phyloP scores from a whole-genome alignment of 116 monocot species.

The Phalaenopsis hybrid region DNA sequence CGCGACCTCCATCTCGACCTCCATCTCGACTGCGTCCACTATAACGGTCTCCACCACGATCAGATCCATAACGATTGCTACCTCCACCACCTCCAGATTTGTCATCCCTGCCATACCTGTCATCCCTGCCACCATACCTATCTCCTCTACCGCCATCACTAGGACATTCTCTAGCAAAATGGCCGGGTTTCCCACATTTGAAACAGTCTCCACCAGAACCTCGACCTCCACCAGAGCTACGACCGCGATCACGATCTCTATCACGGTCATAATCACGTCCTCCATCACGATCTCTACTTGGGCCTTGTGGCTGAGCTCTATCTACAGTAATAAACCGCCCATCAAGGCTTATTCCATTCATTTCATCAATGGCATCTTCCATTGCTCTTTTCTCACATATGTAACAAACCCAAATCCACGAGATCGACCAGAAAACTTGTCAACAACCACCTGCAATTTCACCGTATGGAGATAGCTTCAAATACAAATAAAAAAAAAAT shows the following conservation, averaged over 20 bases:
- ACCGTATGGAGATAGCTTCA: background rate
- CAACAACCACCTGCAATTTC: constrained; percentile 51
- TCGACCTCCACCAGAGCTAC: constrained; percentile 44
- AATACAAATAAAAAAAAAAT: too few species aligned
- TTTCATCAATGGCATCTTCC: constrained; percentile 87
- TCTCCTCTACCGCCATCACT: constrained; percentile 74
- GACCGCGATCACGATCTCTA: constrained; percentile 33
- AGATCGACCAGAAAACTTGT: constrained; percentile 72
- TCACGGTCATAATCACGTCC: constrained; percentile 51
- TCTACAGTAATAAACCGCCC: constrained; percentile 77
- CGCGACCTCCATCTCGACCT: constrained; percentile 17
- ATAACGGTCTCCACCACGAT: constrained; percentile 65
- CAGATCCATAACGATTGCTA: constrained; percentile 57
- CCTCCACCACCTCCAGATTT: constrained; percentile 30
- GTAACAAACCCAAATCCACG: constrained; percentile 89
- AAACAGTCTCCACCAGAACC: constrained; percentile 68
- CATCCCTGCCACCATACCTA: constrained; percentile 49
- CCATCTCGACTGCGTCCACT: constrained; percentile 51
- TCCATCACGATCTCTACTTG: constrained; percentile 50
- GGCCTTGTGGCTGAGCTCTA: constrained; percentile 72
- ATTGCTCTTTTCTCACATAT: constrained; percentile 64
- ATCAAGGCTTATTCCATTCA: constrained; percentile 90
- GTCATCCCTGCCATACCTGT: constrained; percentile 50
- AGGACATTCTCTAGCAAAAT: constrained; percentile 97
- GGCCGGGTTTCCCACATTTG: constrained; percentile 95